phyloP scores from a whole-genome alignment of 116 monocot genomes.

The Phalaenopsis hybrid region DNA sequence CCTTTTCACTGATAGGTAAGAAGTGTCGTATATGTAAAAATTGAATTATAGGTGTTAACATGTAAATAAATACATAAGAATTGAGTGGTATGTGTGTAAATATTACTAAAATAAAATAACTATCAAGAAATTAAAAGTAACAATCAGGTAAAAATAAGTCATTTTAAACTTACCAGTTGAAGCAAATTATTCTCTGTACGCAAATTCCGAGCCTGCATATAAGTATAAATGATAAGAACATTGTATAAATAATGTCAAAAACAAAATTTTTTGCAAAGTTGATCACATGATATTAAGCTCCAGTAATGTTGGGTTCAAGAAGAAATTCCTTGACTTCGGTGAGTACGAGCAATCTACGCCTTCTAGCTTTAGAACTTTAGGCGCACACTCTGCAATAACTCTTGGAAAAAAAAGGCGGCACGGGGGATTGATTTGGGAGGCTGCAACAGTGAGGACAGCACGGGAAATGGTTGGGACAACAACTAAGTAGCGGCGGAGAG shows the following conservation, averaged over 20 bases:
- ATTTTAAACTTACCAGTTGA: conserved; percentile 52
- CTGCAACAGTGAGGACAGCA: no score
- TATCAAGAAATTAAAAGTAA: background rate
- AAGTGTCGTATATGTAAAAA: no score
- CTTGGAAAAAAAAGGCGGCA: no score
- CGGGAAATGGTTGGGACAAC: no score
- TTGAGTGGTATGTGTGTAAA: no score
- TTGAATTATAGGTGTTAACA: no score
- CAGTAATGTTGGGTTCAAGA: background rate
- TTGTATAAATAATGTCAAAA: background rate
- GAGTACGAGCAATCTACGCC: background rate
- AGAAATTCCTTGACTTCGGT: background rate
- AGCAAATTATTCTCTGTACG: conserved; percentile 54
- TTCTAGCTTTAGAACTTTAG: background rate
- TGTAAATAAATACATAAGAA: no score
- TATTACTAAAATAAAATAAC: background rate
- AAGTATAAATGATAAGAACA: background rate
- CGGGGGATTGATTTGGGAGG: no score
- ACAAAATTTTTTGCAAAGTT: background rate
- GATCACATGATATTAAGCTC: background rate
- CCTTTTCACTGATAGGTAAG: no score
- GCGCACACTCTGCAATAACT: background rate
- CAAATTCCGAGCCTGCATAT: conserved; percentile 46
- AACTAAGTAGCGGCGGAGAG: no score
- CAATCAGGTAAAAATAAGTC: background rate